A percentile compares a stretch with the other conserved stretches of the same genome.
phyloP scores from a whole-genome alignment of 2,329 filamentous ascomycete species.

The Pseudogymnoascus sp. region DNA sequence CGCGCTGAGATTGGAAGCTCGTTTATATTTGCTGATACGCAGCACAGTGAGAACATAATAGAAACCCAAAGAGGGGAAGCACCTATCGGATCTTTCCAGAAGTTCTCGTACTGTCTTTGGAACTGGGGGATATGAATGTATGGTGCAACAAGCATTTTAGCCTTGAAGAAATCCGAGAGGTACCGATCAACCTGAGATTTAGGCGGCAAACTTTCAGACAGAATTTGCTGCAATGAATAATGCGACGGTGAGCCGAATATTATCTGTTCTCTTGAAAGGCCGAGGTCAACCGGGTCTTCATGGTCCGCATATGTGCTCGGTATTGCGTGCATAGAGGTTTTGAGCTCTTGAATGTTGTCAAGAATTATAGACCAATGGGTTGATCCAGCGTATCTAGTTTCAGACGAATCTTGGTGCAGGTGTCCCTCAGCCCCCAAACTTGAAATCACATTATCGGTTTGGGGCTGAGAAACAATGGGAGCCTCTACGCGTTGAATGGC shows the following conservation, averaged over 20 bases:
- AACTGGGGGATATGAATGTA: slow-evolving; percentile 21
- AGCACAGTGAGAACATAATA: slow-evolving; percentile 21
- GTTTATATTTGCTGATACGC: slow-evolving; percentile 14
- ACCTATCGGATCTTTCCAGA: slow-evolving; percentile 15
- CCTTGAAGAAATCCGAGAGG: slow-evolving; percentile 18
- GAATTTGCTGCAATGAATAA: slow-evolving; percentile 14
- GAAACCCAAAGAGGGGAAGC: slow-evolving; percentile 21
- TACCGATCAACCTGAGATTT: slow-evolving; percentile 17
- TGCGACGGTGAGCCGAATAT: slow-evolving; percentile 16
- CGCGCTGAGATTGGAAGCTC: neutral
- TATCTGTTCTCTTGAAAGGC: slow-evolving; percentile 8
- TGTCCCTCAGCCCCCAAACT: neutral
- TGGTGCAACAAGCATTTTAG: slow-evolving; percentile 15
- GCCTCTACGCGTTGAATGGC: slow-evolving; percentile 14
- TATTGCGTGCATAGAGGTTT: neutral
- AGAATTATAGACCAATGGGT: slow-evolving; percentile 22
- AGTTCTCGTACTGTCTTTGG: slow-evolving; percentile 19
- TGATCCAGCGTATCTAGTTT: slow-evolving; percentile 13
- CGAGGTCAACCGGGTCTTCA: neutral
- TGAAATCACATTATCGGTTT: neutral
- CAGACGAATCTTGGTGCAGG: neutral
- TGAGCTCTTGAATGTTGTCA: slow-evolving; percentile 21
- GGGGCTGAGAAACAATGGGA: neutral
- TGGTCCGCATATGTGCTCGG: neutral
- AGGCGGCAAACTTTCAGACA: slow-evolving; percentile 17